Evolutionary conservation across 768 basidiomycete species (phyloP).

Genomic region (Agaricus bisporus): DNA sequence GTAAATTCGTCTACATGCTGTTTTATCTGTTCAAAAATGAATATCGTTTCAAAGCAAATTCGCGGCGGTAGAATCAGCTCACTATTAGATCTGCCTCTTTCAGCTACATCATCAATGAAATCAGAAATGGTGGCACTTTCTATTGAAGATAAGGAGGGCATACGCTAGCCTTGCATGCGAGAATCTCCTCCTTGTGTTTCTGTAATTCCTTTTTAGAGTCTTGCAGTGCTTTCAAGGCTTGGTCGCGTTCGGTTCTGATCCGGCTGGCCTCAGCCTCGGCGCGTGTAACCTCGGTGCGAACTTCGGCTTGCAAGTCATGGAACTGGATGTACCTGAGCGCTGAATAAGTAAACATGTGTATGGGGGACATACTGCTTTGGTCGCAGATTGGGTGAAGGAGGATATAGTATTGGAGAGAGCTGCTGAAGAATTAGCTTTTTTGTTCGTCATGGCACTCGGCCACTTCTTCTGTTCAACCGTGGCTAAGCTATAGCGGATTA

Average conservation of each 20-base stretch:
- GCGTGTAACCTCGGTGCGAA: constrained; percentile 43
- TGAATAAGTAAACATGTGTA: background rate
- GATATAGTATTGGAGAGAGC: constrained; percentile 7
- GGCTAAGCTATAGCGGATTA: no score
- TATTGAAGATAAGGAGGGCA: constrained; percentile 19
- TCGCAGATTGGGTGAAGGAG: constrained; percentile 6
- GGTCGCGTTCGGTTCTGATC: constrained; percentile 44
- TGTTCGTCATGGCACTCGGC: background rate
- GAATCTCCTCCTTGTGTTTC: constrained; percentile 39
- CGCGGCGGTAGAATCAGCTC: constrained; percentile 4
- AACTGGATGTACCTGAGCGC: background rate
- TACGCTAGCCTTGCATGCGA: constrained; percentile 38
- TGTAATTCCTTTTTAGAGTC: constrained; percentile 37
- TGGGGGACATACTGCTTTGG: constrained; percentile 8
- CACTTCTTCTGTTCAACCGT: background rate
- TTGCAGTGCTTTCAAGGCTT: constrained; percentile 38
- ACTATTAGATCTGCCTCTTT: constrained; percentile 55
- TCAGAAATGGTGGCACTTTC: constrained; percentile 5
- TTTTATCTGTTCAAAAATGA: constrained; percentile 49
- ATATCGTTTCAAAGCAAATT: background rate
- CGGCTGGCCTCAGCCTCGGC: constrained; percentile 39
- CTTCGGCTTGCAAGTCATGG: constrained; percentile 2
- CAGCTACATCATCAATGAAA: constrained; percentile 28
- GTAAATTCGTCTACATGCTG: constrained; percentile 47
- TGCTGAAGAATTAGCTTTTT: background rate